Evolutionary conservation across 1,284 basidiomycete genomes (phyloP), one percentile per base, ranked within the genome.

Genomic region (Peniophora sp.): DNA sequence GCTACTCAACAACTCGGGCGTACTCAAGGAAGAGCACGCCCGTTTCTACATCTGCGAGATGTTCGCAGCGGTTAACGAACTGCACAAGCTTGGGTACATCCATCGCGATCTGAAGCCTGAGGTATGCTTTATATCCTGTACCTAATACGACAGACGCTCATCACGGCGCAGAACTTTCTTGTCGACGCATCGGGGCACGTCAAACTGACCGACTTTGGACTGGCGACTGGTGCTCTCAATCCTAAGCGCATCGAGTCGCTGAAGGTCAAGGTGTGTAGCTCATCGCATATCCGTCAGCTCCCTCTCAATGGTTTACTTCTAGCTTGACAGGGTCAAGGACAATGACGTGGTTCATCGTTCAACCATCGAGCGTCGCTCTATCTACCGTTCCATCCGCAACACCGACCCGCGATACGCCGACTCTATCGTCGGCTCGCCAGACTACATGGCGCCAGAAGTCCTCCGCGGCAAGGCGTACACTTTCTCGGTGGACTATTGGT

Each of bases 91-190:
- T 2, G 94, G 94, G 0, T 97, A 97, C 65, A 94, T 97, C 56
- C 96, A 99, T 71, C 90, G 96, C 54, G 96, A 99, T 71, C 74
- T 98, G 52, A 99, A 98, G 69, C 96, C 96, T 1, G 96, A 98
- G 79, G 92, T 92, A n/a, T n/a, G 8, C 32, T 48, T 49, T 24
- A 8, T 39, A 34, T 24, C 34, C n/a, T 32, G 22, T 19, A 45
- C 53, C 11, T 45, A 50, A 34, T 23, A 35, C 14, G 9, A 32
- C 19, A 36, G 22, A 44, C 35, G 3, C 16, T 19, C 19, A 24
- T 17, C n/a, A 36, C 49, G 6, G 12, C 47, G 2, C 63, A 97
- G 89, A 99, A 99, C 70, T 99, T 99, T 76, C 75, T 99, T 47
- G 90, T 99, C 39, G 97, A 99, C 64, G 81, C 89, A 9, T 85